Conservation (phyloP, 2,329 filamentous ascomycete genomes). For the Colletotrichum plurivorum region DNA sequence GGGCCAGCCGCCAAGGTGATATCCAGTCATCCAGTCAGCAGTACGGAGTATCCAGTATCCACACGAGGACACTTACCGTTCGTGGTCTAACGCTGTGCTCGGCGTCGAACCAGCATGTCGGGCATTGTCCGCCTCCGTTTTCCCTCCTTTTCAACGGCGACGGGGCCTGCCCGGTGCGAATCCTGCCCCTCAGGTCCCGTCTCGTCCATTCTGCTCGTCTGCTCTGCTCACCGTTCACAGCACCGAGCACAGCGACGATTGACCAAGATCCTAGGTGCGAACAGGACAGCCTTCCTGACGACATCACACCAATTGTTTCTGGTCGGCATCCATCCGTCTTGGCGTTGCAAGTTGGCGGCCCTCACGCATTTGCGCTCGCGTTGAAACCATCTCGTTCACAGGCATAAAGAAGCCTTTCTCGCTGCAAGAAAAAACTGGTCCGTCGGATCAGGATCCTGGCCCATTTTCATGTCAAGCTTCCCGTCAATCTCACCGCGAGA, state of each 20-base stretch:
- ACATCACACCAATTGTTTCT: conserved; percentile 26
- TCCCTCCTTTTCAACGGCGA: not conserved
- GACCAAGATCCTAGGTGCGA: not conserved
- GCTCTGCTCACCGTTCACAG: too few relatives aligned
- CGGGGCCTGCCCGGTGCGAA: conserved; percentile 11
- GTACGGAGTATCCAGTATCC: not conserved
- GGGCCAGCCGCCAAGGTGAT: too few relatives aligned
- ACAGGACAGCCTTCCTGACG: conserved; percentile 19
- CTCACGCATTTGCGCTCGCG: conserved; percentile 4
- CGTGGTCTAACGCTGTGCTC: not conserved
- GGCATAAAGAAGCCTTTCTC: not conserved
- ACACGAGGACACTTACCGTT: conserved; percentile 19
- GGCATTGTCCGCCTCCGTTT: conserved; percentile 13
- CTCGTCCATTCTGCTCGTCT: too few relatives aligned
- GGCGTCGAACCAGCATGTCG: not conserved
- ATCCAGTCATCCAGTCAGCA: too few relatives aligned
- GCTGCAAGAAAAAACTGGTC: not conserved
- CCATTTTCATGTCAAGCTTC: conserved; percentile 25
- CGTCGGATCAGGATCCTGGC: conserved; percentile 13
- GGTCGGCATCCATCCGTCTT: conserved; percentile 24
- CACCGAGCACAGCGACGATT: too few relatives aligned
- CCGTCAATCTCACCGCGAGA: conserved; percentile 20
- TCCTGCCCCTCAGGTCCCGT: not conserved
- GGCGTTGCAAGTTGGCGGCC: conserved; percentile 15
- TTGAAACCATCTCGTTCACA: conserved; percentile 15